These are phyloP conservation scores for Solanum chmielewskii DNA, from an alignment of 257 asterid genomes.

Conservation along the genomic window DNA sequence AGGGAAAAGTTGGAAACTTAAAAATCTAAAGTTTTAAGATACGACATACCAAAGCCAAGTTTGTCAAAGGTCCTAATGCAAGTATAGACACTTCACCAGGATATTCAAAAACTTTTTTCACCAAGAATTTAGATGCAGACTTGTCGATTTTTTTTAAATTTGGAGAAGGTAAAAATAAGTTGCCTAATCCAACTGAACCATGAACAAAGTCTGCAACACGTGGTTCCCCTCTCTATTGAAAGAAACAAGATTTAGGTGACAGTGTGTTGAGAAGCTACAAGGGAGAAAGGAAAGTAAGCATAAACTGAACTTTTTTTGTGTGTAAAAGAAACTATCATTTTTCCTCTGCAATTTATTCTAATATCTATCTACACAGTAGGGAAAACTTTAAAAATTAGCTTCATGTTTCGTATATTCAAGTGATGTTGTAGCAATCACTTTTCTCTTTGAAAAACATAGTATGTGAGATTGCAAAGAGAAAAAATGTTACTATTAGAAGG, in stretches of 20 bases:
- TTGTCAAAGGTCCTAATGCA: conserved; percentile 94
- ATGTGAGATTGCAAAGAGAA: neutral
- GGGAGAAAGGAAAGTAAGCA: neutral
- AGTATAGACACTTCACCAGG: conserved; percentile 95
- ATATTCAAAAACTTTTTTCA: conserved; percentile 61
- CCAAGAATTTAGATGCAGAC: conserved; percentile 78
- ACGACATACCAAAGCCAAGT: conserved; percentile 67
- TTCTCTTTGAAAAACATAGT: neutral
- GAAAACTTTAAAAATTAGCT: neutral
- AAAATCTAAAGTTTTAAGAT: neutral
- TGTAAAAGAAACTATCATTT: neutral
- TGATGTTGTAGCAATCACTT: neutral
- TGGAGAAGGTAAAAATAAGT: conserved; percentile 43
- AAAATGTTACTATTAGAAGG: neutral
- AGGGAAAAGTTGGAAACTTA: neutral
- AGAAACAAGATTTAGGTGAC: neutral
- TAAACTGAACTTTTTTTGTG: neutral
- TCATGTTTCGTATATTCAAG: neutral
- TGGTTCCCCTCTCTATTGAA: conserved; percentile 59
- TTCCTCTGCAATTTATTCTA: neutral
- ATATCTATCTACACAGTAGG: neutral
- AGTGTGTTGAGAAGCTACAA: neutral
- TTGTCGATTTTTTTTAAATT: conserved; percentile 50
- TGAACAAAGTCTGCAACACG: conserved; percentile 83
- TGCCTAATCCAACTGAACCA: conserved; percentile 83